Conservation (phyloP, 2,329 filamentous ascomycete species). For the Calonectria naviculata region DNA sequence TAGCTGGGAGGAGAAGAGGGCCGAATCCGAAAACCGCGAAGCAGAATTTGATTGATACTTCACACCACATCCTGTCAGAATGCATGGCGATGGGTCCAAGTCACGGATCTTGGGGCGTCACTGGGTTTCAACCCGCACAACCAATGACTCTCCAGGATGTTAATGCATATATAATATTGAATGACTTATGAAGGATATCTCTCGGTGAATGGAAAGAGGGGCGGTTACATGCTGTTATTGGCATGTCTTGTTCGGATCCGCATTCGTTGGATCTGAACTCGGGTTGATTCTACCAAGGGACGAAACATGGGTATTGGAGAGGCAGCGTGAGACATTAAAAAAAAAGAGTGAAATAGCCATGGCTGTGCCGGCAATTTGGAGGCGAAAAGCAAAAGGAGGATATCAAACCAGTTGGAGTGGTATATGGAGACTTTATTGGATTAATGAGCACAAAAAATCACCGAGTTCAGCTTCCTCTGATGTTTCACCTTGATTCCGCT, state of each 20-base stretch:
- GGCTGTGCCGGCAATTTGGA: not conserved
- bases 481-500: not conserved
- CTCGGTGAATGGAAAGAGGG: not conserved
- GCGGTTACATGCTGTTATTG: not conserved
- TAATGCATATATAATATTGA: constrained; percentile 9
- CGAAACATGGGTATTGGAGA: not conserved
- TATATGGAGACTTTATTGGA: not conserved
- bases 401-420: not conserved
- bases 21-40: not conserved
- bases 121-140: not conserved
- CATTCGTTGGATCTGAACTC: not conserved
- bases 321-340: not conserved
- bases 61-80: not conserved
- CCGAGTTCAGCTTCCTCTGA: not conserved
- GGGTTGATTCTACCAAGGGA: not conserved
- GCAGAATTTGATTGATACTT: not conserved
- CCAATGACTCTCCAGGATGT: not conserved
- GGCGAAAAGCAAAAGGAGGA: not conserved
- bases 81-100: not conserved
- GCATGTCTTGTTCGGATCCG: not conserved
- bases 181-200: not conserved
- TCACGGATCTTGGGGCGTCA: not conserved
- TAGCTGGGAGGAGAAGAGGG: not conserved
- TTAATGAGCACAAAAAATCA: not conserved
- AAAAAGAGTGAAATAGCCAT: not conserved